Base-by-base conservation (phyloP, 805 yeast species). In the Myxozyma monticola region DNA sequence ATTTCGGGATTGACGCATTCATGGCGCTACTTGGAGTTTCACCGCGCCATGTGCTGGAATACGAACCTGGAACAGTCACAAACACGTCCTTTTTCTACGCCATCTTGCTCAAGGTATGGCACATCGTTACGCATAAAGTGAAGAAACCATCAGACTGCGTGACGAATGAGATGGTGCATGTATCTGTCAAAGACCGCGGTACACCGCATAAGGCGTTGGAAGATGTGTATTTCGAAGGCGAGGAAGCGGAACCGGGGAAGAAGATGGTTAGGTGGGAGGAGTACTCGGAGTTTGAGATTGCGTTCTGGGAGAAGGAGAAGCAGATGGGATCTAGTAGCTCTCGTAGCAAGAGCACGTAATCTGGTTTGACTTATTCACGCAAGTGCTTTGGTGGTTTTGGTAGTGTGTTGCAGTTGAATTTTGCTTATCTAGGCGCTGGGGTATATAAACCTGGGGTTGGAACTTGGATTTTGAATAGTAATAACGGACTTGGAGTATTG, bases 291-390 rank as follows among this genome's bases (percentile, higher is more conserved):
- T 46, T 39, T 8, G 49, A 46, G 21, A 4, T 12, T n/a, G 8
- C 10, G 34, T 46, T 46, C 29, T 46, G 49, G 49, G 20, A 12
- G 22, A 37, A 33, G 6, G 49, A 46, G 30, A 2, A 14, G 30
- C 49, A 46, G 42, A 12, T 37, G 6, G 28, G n/a, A n/a, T n/a
- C n/a, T n/a, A n/a, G n/a, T n/a, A n/a, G n/a, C n/a, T n/a, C n/a
- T n/a, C n/a, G n/a, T n/a, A n/a, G n/a, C n/a, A n/a, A n/a, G n/a
- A n/a, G n/a, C n/a, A n/a, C n/a, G n/a, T n/a, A n/a, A n/a, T n/a
- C n/a, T n/a, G n/a, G n/a, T n/a, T n/a, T n/a, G n/a, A n/a, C n/a
- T n/a, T n/a, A n/a, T n/a, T n/a, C n/a, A n/a, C n/a, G n/a, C n/a
- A n/a, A n/a, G n/a, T n/a, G n/a, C n/a, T n/a, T n/a, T n/a, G n/a